A percentile compares a stretch with the other conserved stretches of the same genome.
Conservation (phyloP, 495 filamentous ascomycete species). For the Hyaloscypha variabilis region DNA sequence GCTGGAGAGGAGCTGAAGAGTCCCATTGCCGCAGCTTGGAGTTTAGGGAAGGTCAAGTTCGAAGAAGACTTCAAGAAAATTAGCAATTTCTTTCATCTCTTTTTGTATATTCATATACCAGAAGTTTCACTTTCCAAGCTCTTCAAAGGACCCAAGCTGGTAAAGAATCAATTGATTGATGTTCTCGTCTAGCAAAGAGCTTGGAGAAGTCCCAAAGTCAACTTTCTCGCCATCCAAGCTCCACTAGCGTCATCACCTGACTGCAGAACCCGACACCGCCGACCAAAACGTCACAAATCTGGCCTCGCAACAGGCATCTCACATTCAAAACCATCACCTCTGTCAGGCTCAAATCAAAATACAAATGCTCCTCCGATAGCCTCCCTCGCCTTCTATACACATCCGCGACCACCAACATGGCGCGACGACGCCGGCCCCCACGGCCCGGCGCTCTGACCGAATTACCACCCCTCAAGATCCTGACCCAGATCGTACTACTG, state of each 20-base stretch:
- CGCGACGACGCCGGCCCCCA: constrained; percentile 75
- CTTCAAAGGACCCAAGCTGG: too few species aligned
- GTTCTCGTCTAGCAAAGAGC: background rate
- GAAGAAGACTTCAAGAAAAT: background rate
- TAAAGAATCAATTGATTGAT: background rate
- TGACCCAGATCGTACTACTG: constrained; percentile 84
- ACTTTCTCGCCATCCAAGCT: background rate
- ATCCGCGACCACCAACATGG: constrained; percentile 16
- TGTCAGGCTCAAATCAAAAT: background rate
- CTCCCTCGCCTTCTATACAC: background rate
- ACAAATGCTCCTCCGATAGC: constrained; percentile 20
- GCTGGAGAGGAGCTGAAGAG: constrained; percentile 24
- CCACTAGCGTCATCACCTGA: constrained; percentile 9
- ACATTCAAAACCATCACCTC: background rate
- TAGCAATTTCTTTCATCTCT: background rate
- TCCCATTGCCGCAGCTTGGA: constrained; percentile 18
- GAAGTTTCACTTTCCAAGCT: background rate
- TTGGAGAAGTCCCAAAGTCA: background rate
- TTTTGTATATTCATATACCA: background rate
- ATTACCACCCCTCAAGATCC: constrained; percentile 81
- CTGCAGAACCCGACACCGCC: background rate
- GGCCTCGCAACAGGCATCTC: background rate
- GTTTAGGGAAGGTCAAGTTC: background rate
- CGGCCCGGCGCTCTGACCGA: constrained; percentile 79
- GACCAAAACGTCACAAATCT: background rate